Base-by-base conservation (phyloP, 1,139 yeast species). In the Geotrichum bryndzae region DNA sequence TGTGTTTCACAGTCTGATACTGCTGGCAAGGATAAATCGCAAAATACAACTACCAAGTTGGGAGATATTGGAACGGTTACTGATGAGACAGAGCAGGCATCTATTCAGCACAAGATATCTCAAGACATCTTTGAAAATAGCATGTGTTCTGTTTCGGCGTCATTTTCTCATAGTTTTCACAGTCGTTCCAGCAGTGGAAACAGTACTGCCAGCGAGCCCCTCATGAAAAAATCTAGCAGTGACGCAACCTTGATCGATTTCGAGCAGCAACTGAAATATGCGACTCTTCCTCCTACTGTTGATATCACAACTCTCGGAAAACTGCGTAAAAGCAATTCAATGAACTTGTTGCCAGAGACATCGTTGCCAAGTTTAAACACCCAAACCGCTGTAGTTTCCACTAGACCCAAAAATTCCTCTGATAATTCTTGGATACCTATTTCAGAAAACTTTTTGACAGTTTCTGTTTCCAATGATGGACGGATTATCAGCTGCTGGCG, bases 391-490 rank as follows among this genome's bases (percentile, higher is more conserved):
- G 8, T 7, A 3, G 48, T 41, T 15, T 41, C 18, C 6, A 41
- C 8, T 6, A 41, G 22, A 41, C 8, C 3, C 10, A 41, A 41
- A 8, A 41, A 13, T 10, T n/a, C 48, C 5, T 18, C 48, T n/a
- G 22, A n/a, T 7, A 10, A 7, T 3, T 41, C 45, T 13, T 59
- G 61, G 61, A 29, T 13, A 3, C 59, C 56, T 18, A 13, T 59
- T 13, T 59, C 59, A 2, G 53, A 52, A 6, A 52, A 41, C 15
- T 56, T 58, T 2, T 29, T 59, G 3, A 46, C 58, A 13, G n/a
- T 59, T 11, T 35, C 48, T 13, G 48, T 59, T 13, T 27, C 56
- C 11, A 41, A 51, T 10, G 54, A 52, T 29, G 61, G 59, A 22
- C 25, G 31, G 18, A 41, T 18, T 10, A 52, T 59, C n/a, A 11